Conservation (phyloP, 164 flowering plant genomes). For the Aristolochia contorta region DNA sequence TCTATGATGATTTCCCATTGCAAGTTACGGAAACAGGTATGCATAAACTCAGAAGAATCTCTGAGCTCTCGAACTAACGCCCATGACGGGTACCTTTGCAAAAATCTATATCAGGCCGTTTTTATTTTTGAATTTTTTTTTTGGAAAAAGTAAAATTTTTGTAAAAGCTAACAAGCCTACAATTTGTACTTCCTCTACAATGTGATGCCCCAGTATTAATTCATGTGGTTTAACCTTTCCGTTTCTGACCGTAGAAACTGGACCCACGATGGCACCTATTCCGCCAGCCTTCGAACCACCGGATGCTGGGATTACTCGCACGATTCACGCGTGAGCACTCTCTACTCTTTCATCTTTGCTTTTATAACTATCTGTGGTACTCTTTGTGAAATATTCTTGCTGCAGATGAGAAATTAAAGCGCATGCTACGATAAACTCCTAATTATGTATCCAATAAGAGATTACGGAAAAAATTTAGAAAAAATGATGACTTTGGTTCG, state of each 20-base stretch:
- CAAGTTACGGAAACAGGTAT: slow-evolving; percentile 25
- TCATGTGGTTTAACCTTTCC: slow-evolving; percentile 3
- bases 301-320: slow-evolving; percentile 45
- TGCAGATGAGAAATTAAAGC: background rate
- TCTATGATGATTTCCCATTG: slow-evolving; percentile 50
- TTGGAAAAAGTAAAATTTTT: too few species aligned
- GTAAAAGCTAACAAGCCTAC: too few species aligned
- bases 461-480: background rate
- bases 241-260: slow-evolving; percentile 74
- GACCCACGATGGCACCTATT: slow-evolving; percentile 62
- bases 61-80: slow-evolving; percentile 33
- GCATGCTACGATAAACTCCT: background rate
- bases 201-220: background rate
- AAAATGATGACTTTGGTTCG: background rate
- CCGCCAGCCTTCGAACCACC: slow-evolving; percentile 26
- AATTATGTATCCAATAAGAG: background rate
- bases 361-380: too few species aligned
- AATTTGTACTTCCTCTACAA: too few species aligned
- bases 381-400: background rate
- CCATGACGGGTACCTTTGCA: slow-evolving; percentile 40
- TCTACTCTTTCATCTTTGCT: background rate
- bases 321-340: slow-evolving; percentile 34
- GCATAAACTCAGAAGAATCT: slow-evolving; percentile 31
- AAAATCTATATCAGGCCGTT: background rate
- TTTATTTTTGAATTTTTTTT: background rate